A percentile compares a stretch with the other conserved stretches of the same genome.
These are phyloP conservation scores for Boletellus ananas DNA, from an alignment of 768 basidiomycete species.

Conservation along the genomic window DNA sequence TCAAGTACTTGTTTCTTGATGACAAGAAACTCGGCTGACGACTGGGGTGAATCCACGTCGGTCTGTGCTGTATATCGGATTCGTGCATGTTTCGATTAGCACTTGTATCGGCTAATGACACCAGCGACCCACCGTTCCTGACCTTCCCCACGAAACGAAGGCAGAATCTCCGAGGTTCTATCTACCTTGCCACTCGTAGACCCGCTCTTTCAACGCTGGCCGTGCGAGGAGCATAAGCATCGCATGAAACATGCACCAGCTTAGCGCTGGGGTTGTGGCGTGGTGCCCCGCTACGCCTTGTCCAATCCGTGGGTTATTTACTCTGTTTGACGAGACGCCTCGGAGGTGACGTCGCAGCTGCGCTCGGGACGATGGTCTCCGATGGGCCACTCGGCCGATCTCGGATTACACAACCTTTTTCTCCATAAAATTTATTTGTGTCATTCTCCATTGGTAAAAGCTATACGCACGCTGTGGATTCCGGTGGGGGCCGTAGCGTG, in stretches of 20 bases:
- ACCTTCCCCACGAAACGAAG: not conserved
- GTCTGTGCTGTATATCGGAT: not conserved
- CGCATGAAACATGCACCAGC: not conserved
- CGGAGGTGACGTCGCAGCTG: constrained; percentile 5
- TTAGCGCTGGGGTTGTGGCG: constrained; percentile 1
- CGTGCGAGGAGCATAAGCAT: not conserved
- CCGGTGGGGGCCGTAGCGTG: not conserved
- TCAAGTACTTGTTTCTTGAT: not conserved
- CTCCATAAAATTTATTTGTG: not conserved
- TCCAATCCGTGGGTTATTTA: not conserved
- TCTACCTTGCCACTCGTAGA: not conserved
- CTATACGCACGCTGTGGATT: no score
- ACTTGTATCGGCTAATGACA: not conserved
- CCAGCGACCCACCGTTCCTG: not conserved
- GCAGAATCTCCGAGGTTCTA: not conserved
- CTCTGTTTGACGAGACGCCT: not conserved
- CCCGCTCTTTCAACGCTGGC: not conserved
- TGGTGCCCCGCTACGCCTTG: not conserved
- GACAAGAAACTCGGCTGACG: not conserved
- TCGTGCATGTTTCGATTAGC: constrained; percentile 2
- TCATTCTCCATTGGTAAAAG: no score
- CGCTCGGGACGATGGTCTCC: not conserved
- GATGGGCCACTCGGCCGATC: not conserved
- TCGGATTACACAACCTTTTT: not conserved
- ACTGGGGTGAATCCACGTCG: not conserved